These are phyloP conservation scores for Fusarium sp. DNA, from an alignment of 2,329 filamentous ascomycete genomes.

Conservation along the genomic window DNA sequence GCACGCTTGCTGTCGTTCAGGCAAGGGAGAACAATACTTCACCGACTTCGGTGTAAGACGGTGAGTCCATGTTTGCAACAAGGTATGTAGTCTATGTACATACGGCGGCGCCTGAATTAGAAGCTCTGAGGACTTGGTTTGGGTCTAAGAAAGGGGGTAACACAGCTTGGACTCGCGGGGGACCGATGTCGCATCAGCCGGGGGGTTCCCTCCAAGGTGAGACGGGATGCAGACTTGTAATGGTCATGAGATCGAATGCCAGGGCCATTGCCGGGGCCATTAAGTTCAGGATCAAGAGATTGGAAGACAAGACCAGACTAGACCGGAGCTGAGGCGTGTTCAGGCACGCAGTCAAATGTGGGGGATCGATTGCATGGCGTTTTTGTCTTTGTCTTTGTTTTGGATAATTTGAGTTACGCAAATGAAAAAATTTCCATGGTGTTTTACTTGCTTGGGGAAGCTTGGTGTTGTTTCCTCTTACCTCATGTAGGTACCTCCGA, in stretches of 20 bases:
- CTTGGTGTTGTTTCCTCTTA: constrained; percentile 36
- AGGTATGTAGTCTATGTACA: constrained; percentile 9
- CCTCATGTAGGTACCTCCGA: constrained; percentile 6
- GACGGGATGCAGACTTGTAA: constrained; percentile 45
- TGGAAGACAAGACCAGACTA: constrained; percentile 39
- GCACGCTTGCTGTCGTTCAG: constrained; percentile 40
- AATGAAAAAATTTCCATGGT: constrained; percentile 14
- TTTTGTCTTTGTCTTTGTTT: background rate
- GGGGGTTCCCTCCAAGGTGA: constrained; percentile 42
- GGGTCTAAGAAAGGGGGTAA: constrained; percentile 23
- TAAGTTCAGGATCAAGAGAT: constrained; percentile 29
- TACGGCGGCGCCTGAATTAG: constrained; percentile 22
- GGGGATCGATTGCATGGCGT: constrained; percentile 31
- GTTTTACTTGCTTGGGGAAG: constrained; percentile 23
- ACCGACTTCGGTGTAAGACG: constrained; percentile 50
- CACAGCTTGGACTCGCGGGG: constrained; percentile 26
- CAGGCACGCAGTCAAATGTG: constrained; percentile 30
- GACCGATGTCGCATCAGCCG: constrained; percentile 47
- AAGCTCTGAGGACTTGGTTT: constrained; percentile 3
- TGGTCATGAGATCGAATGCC: constrained; percentile 50
- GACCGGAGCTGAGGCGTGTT: constrained; percentile 33
- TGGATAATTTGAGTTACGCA: background rate
- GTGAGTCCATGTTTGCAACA: constrained; percentile 30
- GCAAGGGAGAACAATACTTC: constrained; percentile 28
- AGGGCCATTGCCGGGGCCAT: constrained; percentile 31